A percentile compares a stretch with the other conserved stretches of the same genome.
Conservation (phyloP, 2,329 filamentous ascomycete genomes). For the Verticillium nonalfalfae region DNA sequence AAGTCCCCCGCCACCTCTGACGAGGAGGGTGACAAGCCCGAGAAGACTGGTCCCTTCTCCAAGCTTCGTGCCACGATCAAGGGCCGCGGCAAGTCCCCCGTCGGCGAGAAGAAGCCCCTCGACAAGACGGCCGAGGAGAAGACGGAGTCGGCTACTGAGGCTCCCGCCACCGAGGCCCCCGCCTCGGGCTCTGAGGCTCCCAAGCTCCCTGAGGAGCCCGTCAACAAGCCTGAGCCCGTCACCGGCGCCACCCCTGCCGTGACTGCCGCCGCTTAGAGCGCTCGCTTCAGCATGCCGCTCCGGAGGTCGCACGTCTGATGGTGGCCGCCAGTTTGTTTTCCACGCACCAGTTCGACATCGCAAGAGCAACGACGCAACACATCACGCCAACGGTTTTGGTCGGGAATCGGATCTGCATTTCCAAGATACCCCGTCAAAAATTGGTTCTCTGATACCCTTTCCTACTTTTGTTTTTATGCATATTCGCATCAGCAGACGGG, state of each 20-base stretch:
- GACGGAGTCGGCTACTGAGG: slow-evolving; percentile 14
- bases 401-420: slow-evolving; percentile 51
- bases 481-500: slow-evolving; percentile 8
- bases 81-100: slow-evolving; percentile 28
- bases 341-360: slow-evolving; percentile 4
- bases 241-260: slow-evolving; percentile 37
- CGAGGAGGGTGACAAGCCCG: slow-evolving; percentile 54
- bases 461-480: slow-evolving; percentile 15
- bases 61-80: slow-evolving; percentile 55
- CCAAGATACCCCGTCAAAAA: slow-evolving; percentile 48
- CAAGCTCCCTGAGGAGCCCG: slow-evolving; percentile 26
- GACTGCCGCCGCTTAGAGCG: slow-evolving; percentile 44
- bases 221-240: slow-evolving; percentile 34
- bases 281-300: slow-evolving; percentile 1
- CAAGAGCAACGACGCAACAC: slow-evolving; percentile 15
- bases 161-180: slow-evolving; percentile 21
- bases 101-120: slow-evolving; percentile 33
- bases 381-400: slow-evolving; percentile 21
- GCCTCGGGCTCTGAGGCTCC: slow-evolving; percentile 15
- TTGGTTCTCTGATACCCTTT: slow-evolving; percentile 31
- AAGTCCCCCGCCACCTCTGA: slow-evolving; percentile 46
- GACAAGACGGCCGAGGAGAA: slow-evolving; percentile 21
- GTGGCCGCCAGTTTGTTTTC: background rate
- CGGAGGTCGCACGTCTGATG: slow-evolving; percentile 5
- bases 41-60: slow-evolving; percentile 50